Percentiles rank a stretch among this genome's conserved stretches.
Evolutionary conservation across 805 yeast genomes (phyloP).

Genomic region (Candida endomychidarum): DNA sequence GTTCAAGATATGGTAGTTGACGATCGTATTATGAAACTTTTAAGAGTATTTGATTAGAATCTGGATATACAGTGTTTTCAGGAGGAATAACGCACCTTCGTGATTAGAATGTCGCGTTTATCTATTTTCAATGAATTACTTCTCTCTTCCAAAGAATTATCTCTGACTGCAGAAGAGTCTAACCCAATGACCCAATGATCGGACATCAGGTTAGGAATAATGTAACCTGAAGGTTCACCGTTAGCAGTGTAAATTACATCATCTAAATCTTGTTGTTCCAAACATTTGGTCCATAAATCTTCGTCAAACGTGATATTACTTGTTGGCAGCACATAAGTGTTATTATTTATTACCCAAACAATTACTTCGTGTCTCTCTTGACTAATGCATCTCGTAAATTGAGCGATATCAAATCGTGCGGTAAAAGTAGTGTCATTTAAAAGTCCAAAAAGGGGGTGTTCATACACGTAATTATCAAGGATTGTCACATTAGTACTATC

Average conservation of each 20-base stretch:
- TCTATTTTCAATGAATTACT: not conserved
- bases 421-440: not conserved
- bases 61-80: not conserved
- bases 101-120: not conserved
- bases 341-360: not conserved
- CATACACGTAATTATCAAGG: not conserved
- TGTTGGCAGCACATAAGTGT: not conserved
- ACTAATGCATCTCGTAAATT: not conserved
- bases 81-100: too few relatives aligned
- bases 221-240: not conserved
- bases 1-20: conserved; percentile 71
- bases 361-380: not conserved
- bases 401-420: not conserved
- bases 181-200: too few relatives aligned
- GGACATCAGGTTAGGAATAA: too few relatives aligned
- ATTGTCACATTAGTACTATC: too few relatives aligned
- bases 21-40: conserved; percentile 54
- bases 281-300: not conserved
- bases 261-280: not conserved
- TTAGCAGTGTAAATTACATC: not conserved
- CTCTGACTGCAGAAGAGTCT: too few relatives aligned
- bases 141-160: too few relatives aligned
- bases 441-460: not conserved
- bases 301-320: not conserved
- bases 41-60: conserved; percentile 45